Conservation (phyloP, 352 stramenopile species). For the Phytophthora cajani region DNA sequence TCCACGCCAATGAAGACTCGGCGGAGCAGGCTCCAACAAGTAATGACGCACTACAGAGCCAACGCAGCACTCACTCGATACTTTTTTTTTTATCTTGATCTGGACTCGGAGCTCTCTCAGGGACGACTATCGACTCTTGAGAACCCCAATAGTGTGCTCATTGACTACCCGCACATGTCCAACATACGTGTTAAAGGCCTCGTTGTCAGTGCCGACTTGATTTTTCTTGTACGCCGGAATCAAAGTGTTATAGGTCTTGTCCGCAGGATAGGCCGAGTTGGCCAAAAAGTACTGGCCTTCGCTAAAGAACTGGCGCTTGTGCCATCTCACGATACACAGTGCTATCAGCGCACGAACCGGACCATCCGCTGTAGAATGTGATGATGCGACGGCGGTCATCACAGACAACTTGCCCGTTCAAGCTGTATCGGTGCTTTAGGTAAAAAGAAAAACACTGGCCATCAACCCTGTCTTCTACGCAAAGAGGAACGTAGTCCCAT, state of each 20-base stretch:
- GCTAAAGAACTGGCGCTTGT: constrained; percentile 14
- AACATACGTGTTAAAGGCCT: constrained; percentile 8
- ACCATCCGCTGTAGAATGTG: constrained; percentile 15
- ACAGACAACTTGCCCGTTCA: constrained; percentile 28
- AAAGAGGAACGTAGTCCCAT: constrained; percentile 21
- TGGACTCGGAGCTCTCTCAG: constrained; percentile 25
- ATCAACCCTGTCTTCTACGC: constrained; percentile 22
- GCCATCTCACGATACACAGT: constrained; percentile 16
- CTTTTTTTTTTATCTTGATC: constrained; percentile 4
- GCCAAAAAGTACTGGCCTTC: constrained; percentile 20
- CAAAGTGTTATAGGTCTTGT: constrained; percentile 3
- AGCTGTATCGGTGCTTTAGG: constrained; percentile 22
- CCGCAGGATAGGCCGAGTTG: constrained; percentile 23
- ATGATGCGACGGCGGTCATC: constrained; percentile 22
- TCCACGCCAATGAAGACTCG: too few species aligned
- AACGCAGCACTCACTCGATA: constrained; percentile 2
- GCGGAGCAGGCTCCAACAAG: background rate
- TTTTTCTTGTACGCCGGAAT: constrained; percentile 7
- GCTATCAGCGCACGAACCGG: constrained; percentile 19
- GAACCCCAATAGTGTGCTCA: constrained; percentile 31
- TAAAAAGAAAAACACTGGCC: constrained; percentile 19
- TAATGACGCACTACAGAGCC: background rate
- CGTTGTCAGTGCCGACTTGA: constrained; percentile 10
- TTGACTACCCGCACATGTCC: constrained; percentile 21
- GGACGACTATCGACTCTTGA: constrained; percentile 29